Percentiles rank a stretch among this genome's conserved stretches.
Conservation (phyloP, 1,139 yeast genomes). For the Taiozyma sp. region DNA sequence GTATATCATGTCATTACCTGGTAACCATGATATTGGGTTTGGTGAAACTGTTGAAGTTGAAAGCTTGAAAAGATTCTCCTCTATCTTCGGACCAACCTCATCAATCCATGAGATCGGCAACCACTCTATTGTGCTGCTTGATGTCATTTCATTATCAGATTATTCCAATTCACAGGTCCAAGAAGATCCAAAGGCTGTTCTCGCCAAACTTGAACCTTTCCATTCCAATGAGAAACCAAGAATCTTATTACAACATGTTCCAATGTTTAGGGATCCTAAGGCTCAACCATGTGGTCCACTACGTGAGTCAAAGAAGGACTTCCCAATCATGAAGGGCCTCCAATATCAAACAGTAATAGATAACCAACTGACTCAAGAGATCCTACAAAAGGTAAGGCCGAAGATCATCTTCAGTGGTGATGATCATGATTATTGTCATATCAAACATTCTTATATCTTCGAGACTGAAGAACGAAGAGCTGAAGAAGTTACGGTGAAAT, state of each 20-base stretch:
- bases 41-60: constrained; percentile 58
- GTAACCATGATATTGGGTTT: constrained; percentile 95
- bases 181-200: constrained; percentile 36
- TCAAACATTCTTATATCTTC: constrained; percentile 47
- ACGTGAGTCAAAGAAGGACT: constrained; percentile 57
- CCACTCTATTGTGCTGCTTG: constrained; percentile 73
- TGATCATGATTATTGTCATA: constrained; percentile 93
- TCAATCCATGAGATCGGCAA: constrained; percentile 61
- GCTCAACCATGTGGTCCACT: constrained; percentile 59
- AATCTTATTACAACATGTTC: constrained; percentile 75
- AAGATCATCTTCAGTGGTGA: constrained; percentile 80
- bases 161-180: constrained; percentile 37
- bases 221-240: constrained; percentile 44
- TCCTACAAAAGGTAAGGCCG: constrained; percentile 59
- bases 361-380: constrained; percentile 48
- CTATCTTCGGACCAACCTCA: constrained; percentile 68
- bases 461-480: constrained; percentile 35
- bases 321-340: constrained; percentile 67
- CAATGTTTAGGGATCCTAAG: constrained; percentile 56
- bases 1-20: constrained; percentile 67
- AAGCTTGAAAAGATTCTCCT: constrained; percentile 57
- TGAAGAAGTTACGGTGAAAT: constrained; percentile 81
- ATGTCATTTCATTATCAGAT: constrained; percentile 75
- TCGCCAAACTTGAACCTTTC: constrained; percentile 27
- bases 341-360: constrained; percentile 79